Evolutionary conservation across 768 basidiomycete species (phyloP).

Genomic region (Lactifluus rugatus): DNA sequence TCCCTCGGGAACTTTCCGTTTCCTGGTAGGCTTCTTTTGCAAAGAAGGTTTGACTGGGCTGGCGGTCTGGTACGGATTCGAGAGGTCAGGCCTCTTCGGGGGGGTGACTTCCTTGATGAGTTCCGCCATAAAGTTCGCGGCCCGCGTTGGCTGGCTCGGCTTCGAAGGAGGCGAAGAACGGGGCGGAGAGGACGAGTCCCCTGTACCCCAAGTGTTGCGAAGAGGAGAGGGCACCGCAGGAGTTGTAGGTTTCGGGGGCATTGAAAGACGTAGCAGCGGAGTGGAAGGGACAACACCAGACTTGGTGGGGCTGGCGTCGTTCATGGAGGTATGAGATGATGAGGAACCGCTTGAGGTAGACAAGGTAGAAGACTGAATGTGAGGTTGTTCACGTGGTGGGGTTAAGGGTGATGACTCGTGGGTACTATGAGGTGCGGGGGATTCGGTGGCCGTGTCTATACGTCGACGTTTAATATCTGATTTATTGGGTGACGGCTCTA

Average conservation of each 20-base stretch:
- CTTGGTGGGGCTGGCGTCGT: slow-evolving; percentile 15
- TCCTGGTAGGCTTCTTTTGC: slow-evolving; percentile 22
- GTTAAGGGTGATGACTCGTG: slow-evolving; percentile 11
- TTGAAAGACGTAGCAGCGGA: slow-evolving; percentile 22
- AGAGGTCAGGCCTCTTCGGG: slow-evolving; percentile 50
- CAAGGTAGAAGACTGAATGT: slow-evolving; percentile 4
- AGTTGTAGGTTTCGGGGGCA: slow-evolving; percentile 40
- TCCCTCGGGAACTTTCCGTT: slow-evolving; percentile 25
- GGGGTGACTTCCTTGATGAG: slow-evolving; percentile 65
- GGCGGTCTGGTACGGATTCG: slow-evolving; percentile 70
- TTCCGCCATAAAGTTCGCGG: slow-evolving; percentile 59
- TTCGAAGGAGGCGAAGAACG: slow-evolving; percentile 18
- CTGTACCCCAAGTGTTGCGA: slow-evolving; percentile 58
- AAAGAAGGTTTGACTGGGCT: slow-evolving; percentile 46
- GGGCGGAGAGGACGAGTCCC: slow-evolving; percentile 30
- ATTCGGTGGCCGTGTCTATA: slow-evolving; percentile 39
- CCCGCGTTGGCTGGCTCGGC: slow-evolving; percentile 45
- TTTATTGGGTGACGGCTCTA: slow-evolving; percentile 28
- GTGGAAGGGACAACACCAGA: slow-evolving; percentile 16
- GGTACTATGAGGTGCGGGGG: slow-evolving; percentile 29
- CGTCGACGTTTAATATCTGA: slow-evolving; percentile 54
- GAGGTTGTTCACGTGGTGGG: slow-evolving; percentile 11
- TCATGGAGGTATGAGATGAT: slow-evolving; percentile 9
- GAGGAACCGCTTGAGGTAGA: slow-evolving; percentile 11
- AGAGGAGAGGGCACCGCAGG: slow-evolving; percentile 67